Evolutionary conservation across 2,329 filamentous ascomycete species (phyloP), one percentile per base, ranked within the genome.

Genomic region (Aphanoascus verrucosus): DNA sequence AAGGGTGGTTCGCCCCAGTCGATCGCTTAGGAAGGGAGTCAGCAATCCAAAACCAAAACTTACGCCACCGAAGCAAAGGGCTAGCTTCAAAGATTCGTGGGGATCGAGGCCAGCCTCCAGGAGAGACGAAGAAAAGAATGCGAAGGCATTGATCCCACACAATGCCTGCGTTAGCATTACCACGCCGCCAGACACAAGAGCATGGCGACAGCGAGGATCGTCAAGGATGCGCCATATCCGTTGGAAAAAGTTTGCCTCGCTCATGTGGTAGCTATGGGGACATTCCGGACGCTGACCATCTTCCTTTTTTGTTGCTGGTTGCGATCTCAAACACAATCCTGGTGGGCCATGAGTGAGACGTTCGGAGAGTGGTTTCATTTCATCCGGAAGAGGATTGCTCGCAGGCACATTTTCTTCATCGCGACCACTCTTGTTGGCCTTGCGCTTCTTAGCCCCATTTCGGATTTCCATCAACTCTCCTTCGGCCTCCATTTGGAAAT

Each of bases 401-500:
- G n/a, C 11, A 19, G 44, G 31, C 17, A 15, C 23, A 34, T 28
- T 42, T 23, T 48, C 51, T 49, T 53, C 37, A 35, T 53, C 51
- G 8, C 20, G 5, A 7, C 11, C 17, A 9, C 17, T 5, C 15
- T 19, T 28, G n/a, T 15, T 9, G 5, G 37, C 3, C 14, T 48
- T 42, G 8, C 8, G 6, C 6, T 42, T 38, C 17, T 38, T 42
- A 9, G 17, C 38, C 12, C 12, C 11, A 15, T 53, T 53, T 17
- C 51, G 44, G 5, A 48, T 53, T 37, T 48, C 40, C 45, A 42
- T 53, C 17, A 53, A 31, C 34, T 47, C 51, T 28, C 44, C 51
- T 49, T 53, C 51, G n/a, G 51, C 51, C 11, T 53, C 51, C 51
- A 53, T 53, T 31, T 53, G 51, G 35, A 42, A 53, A 53, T 53